Evolutionary conservation across 805 yeast genomes (phyloP), one percentile per base, ranked within the genome.

Genomic region (Wickerhamomyces canadensis): DNA sequence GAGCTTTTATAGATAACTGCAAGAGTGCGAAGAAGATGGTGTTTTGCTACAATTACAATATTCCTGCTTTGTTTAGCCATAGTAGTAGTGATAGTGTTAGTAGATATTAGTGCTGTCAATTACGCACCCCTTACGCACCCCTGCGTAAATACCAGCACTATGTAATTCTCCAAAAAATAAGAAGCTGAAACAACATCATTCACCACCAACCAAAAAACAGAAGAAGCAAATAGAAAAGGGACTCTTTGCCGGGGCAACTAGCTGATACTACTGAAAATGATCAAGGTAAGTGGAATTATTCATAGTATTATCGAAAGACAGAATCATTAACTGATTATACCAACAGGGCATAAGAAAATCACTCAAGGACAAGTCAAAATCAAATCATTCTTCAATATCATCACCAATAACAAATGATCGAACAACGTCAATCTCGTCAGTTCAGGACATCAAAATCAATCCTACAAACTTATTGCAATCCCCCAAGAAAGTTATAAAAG

Each of bases 401-500:
- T 52, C 58, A 3, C 55, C 56, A 15, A 35, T 48, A 1, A 37
- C 44, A 4, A 44, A 40, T 11, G 27, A 30, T 16, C 43, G 45
- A 13, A 48, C 42, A 37, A 22, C 49, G 1, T 52, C 57, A 5
- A 36, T 45, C 11, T 47, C 57, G 10, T 51, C 57, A 5, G 35
- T 34, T 3, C 40, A 45, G n/a, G 57, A 52, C n/a, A 31, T 54
- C n/a, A 49, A 44, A 16, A 28, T 48, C 12, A 37, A 44, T 16
- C 43, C 38, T n/a, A 44, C 45, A 13, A 51, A 48, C 28, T 33
- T 51, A 1, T 46, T 56, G 15, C 61, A 67, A 42, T 75, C 85
- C 4, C 95, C 96, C 5, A 81, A 78, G 43, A 82, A 82, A 54
- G 95, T 86, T 31, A 86, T 93, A 41, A 80, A 78, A 44, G 97